These are phyloP conservation scores for Fusarium heterosporum DNA, from an alignment of 2,329 filamentous ascomycete genomes.

Conservation along the genomic window DNA sequence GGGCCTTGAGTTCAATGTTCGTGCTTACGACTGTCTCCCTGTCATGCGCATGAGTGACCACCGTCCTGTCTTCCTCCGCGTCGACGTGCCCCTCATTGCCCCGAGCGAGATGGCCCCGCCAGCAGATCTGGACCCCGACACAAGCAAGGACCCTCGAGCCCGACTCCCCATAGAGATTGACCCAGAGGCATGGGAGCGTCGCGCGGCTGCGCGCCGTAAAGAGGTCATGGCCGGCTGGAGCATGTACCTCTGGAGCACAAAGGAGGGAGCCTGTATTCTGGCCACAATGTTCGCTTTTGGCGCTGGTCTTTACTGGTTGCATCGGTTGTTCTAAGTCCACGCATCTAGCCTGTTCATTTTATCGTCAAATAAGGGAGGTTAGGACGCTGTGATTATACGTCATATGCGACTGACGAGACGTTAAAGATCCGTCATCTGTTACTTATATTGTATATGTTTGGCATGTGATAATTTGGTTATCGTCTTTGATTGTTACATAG, in stretches of 20 bases:
- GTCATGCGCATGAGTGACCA: conserved; percentile 89
- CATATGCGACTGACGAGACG: not conserved
- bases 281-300: conserved; percentile 57
- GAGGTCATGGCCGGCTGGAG: conserved; percentile 65
- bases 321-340: conserved; percentile 3
- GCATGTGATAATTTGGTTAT: not conserved
- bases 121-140: conserved; percentile 30
- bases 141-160: conserved; percentile 57
- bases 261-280: conserved; percentile 61
- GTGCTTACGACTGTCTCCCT: conserved; percentile 80
- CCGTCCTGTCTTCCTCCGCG: conserved; percentile 80
- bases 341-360: not conserved
- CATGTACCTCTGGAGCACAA: conserved; percentile 66
- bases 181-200: conserved; percentile 65
- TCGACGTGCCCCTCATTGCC: conserved; percentile 71
- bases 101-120: conserved; percentile 55
- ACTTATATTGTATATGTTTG: not conserved
- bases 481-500: not conserved
- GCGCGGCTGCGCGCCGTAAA: conserved; percentile 58
- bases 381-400: not conserved
- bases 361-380: not conserved
- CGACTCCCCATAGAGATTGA: conserved; percentile 65
- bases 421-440: not conserved
- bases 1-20: conserved; percentile 59
- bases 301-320: conserved; percentile 60